phyloP scores from a whole-genome alignment of 2,329 filamentous ascomycete genomes.

The Proliferodiscus dingleyae region DNA sequence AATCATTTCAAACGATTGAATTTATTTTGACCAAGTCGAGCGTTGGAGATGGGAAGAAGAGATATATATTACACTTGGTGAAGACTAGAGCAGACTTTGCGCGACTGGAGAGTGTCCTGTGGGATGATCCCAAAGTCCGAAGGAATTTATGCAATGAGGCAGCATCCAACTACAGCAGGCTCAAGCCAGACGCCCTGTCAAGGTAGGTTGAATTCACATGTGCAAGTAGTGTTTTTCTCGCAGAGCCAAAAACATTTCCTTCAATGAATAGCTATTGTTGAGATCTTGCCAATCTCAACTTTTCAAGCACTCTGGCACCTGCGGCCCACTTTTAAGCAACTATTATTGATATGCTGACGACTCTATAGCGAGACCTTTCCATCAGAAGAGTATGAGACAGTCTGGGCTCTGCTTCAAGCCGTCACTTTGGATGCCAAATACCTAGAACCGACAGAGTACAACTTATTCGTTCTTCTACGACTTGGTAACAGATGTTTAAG shows the following conservation, averaged over 20 bases:
- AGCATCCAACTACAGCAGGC: not conserved
- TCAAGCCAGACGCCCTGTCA: too few relatives aligned
- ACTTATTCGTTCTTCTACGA: constrained; percentile 16
- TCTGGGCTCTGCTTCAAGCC: constrained; percentile 19
- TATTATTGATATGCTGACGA: too few relatives aligned
- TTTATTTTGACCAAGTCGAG: constrained; percentile 18
- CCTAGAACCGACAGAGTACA: constrained; percentile 16
- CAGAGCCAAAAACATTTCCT: too few relatives aligned
- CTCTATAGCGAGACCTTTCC: not conserved
- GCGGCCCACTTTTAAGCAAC: too few relatives aligned
- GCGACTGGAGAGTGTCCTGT: constrained; percentile 7
- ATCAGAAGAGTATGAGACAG: constrained; percentile 16
- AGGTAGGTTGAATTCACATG: too few relatives aligned
- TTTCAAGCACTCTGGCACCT: too few relatives aligned
- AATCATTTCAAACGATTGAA: constrained; percentile 10
- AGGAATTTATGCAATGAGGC: constrained; percentile 7
- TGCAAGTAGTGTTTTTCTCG: too few relatives aligned
- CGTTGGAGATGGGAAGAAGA: constrained; percentile 16
- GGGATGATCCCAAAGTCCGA: constrained; percentile 11
- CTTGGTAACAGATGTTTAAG: constrained; percentile 16
- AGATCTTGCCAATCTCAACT: too few relatives aligned
- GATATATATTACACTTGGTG: constrained; percentile 16
- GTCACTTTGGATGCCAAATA: constrained; percentile 19
- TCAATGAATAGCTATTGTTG: too few relatives aligned
- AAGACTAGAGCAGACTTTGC: constrained; percentile 13